These are phyloP conservation scores for Nymphaea colorata DNA, from an alignment of 164 flowering plant species.

Conservation along the genomic window DNA sequence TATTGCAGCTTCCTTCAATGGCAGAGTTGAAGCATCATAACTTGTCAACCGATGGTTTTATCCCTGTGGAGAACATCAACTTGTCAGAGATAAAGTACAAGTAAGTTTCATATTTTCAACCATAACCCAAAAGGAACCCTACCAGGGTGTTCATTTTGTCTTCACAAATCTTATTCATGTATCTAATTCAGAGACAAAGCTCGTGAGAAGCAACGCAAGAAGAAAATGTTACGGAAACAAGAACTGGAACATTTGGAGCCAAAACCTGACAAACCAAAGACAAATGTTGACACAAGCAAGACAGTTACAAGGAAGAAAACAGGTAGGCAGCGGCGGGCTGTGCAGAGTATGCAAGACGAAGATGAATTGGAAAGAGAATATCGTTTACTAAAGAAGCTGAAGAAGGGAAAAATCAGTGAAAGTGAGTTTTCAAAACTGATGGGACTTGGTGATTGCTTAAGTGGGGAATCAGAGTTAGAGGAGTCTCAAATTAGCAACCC, in stretches of 20 bases:
- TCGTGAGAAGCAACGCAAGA: conserved; percentile 83
- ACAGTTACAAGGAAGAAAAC: conserved; percentile 55
- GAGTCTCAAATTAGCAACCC: not conserved
- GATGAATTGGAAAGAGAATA: conserved; percentile 75
- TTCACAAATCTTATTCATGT: no score
- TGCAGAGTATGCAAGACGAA: conserved; percentile 63
- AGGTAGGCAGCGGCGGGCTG: conserved; percentile 70
- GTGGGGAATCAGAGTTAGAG: conserved; percentile 5
- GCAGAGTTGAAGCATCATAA: conserved; percentile 69
- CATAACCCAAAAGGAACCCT: not conserved
- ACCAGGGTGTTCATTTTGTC: no score
- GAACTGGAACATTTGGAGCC: conserved; percentile 24
- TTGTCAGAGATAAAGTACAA: conserved; percentile 66
- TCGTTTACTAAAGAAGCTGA: conserved; percentile 73
- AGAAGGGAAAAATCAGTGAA: conserved; percentile 70
- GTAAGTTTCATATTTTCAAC: conserved; percentile 27
- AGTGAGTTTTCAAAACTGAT: conserved; percentile 60
- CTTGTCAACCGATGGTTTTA: conserved; percentile 63
- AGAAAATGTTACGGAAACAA: conserved; percentile 55
- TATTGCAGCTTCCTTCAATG: conserved; percentile 80
- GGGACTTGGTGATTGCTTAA: conserved; percentile 55
- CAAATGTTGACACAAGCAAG: conserved; percentile 17
- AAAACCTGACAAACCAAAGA: conserved; percentile 26
- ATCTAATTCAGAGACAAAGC: conserved; percentile 51
- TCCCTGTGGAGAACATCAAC: conserved; percentile 52